Evolutionary conservation across 1,284 basidiomycete species (phyloP).

Genomic region (Blastosporella zonata): DNA sequence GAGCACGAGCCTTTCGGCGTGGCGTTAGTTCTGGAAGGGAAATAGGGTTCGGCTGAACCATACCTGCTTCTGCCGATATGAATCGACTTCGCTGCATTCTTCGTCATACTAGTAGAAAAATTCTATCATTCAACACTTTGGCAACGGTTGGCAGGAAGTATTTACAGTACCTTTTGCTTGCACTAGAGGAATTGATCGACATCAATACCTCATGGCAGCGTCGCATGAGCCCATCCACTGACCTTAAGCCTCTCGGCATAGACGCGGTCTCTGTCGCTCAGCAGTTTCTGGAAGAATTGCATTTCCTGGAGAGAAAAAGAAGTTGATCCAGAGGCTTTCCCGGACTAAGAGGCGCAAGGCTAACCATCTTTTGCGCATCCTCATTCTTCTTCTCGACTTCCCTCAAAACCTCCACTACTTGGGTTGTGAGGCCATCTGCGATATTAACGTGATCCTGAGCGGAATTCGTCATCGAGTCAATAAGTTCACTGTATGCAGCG

Average conservation of each 20-base stretch:
- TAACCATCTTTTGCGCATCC: slow-evolving; percentile 64
- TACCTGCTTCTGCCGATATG: slow-evolving; percentile 75
- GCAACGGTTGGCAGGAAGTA: background rate
- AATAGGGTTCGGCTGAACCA: slow-evolving; percentile 9
- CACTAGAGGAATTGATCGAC: slow-evolving; percentile 37
- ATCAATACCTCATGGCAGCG: background rate
- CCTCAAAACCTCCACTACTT: slow-evolving; percentile 65
- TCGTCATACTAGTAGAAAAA: slow-evolving; percentile 63
- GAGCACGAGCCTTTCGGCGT: slow-evolving; percentile 51
- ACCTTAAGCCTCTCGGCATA: slow-evolving; percentile 73
- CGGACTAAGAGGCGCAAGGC: slow-evolving; percentile 3
- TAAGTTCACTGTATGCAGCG: slow-evolving; percentile 62
- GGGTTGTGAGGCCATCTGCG: slow-evolving; percentile 56
- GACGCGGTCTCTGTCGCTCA: slow-evolving; percentile 65
- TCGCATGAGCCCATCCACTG: slow-evolving; percentile 15
- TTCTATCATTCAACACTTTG: slow-evolving; percentile 9
- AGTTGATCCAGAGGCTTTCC: background rate
- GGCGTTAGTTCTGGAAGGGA: slow-evolving; percentile 5
- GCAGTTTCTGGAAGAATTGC: slow-evolving; percentile 67
- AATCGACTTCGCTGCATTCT: slow-evolving; percentile 68
- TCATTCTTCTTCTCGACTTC: slow-evolving; percentile 60
- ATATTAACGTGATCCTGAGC: slow-evolving; percentile 69
- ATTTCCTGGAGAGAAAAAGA: slow-evolving; percentile 46
- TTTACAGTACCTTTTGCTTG: slow-evolving; percentile 61
- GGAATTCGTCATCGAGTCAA: slow-evolving; percentile 54